Evolutionary conservation across 2,329 filamentous ascomycete species (phyloP), one percentile per base, ranked within the genome.

Genomic region (Aspergillus texensis): DNA sequence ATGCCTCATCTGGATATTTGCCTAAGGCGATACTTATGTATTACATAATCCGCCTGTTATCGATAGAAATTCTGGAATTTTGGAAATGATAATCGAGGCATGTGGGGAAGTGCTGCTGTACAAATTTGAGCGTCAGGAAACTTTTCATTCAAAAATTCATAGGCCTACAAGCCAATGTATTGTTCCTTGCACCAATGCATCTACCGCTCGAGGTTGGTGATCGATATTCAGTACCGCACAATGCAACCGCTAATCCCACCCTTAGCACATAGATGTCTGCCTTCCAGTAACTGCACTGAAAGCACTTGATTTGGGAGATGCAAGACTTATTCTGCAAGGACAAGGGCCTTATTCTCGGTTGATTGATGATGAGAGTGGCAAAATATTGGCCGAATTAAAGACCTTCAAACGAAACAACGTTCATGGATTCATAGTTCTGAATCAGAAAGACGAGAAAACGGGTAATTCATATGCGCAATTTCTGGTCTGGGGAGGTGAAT

Each of bases 401-500:
- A 65, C 71, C n/a, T 78, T 79, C 62, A 71, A 75, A 58, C 72
- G 76, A 57, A 78, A 75, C 59, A 75, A 76, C 69, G 65, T 80
- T 10, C 78, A 81, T 67, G 79, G 78, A 9, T 77, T 79, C 63
- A 64, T 77, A 52, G 59, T 70, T 58, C 65, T 75, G 30, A 61
- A 65, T 50, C 67, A 70, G 45, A 61, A 60, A 55, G 56, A 69
- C 64, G 58, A 64, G 52, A 45, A 68, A 32, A 58, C 62, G 41
- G 63, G 54, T 19, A 43, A 28, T 41, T 43, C 62, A 57, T 59
- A 65, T 63, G 56, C 66, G 6, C 71, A 65, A 36, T 60, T 80
- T 21, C 80, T 94, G 6, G 78, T 89, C 19, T 96, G 92, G 91
- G 93, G 93, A 45, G 90, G 88, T 1, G 81, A 83, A 19, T 85